Evolutionary conservation across 2,329 filamentous ascomycete species (phyloP).

Genomic region (Stagonosporopsis vannaccii): DNA sequence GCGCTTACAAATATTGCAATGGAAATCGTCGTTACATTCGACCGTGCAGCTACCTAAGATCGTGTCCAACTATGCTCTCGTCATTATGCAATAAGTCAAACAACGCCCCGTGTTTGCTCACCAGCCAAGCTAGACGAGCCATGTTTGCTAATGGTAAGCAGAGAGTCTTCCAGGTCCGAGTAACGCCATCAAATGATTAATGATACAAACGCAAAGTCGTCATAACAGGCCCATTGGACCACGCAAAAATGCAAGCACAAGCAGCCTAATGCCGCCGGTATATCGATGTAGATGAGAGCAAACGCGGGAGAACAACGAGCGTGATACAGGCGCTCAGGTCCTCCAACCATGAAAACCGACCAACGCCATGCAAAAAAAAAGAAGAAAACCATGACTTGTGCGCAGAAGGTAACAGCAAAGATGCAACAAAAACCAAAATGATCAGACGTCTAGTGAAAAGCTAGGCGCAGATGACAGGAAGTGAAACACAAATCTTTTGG

Average conservation of each 20-base stretch:
- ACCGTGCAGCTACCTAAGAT: conserved; percentile 19
- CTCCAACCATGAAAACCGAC: conserved; percentile 26
- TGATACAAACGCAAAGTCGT: conserved; percentile 17
- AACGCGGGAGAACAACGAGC: conserved; percentile 39
- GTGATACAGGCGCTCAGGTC: conserved; percentile 34
- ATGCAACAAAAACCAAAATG: conserved; percentile 12
- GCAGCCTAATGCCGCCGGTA: conserved; percentile 37
- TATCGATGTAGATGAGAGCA: conserved; percentile 17
- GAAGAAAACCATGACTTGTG: conserved; percentile 28
- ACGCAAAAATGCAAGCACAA: conserved; percentile 32
- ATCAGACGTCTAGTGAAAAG: conserved; percentile 9
- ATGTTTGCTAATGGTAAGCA: conserved; percentile 13
- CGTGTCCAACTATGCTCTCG: conserved; percentile 22
- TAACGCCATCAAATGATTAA: conserved; percentile 20
- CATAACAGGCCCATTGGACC: conserved; percentile 16
- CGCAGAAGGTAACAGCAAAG: conserved; percentile 11
- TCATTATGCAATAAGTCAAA: conserved; percentile 43
- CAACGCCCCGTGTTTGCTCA: conserved; percentile 32
- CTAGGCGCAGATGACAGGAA: conserved; percentile 9
- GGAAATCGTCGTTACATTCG: conserved; percentile 17
- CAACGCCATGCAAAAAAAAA: conserved; percentile 45
- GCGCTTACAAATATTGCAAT: not conserved
- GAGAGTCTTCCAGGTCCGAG: conserved; percentile 17
- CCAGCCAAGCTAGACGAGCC: conserved; percentile 15
- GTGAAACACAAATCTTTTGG: conserved; percentile 39